Evolutionary conservation across 2,329 filamentous ascomycete genomes (phyloP).

Genomic region (Monascus ruber): DNA sequence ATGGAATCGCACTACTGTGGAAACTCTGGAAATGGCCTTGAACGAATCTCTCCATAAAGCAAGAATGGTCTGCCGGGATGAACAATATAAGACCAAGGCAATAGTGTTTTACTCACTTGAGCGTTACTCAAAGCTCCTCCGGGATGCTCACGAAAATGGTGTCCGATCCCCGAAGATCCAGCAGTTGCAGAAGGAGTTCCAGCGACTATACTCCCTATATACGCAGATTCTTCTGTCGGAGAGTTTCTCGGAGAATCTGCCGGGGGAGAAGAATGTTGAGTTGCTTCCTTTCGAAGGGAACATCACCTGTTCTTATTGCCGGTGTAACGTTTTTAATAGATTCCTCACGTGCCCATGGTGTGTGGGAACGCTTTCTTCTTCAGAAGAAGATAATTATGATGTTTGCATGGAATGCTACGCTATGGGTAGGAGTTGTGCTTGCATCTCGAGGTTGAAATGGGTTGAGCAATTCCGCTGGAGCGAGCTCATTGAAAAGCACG

Average conservation of each 20-base stretch:
- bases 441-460: conserved; percentile 76
- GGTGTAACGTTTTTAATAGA: conserved; percentile 92
- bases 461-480: conserved; percentile 87
- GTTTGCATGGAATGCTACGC: conserved; percentile 97
- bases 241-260: conserved; percentile 57
- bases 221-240: conserved; percentile 73
- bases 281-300: conserved; percentile 76
- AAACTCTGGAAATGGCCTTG: conserved; percentile 78
- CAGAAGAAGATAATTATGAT: conserved; percentile 79
- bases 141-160: conserved; percentile 44
- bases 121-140: conserved; percentile 57
- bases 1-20: conserved; percentile 90
- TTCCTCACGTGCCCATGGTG: conserved; percentile 89
- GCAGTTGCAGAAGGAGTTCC: conserved; percentile 74
- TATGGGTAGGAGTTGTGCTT: conserved; percentile 91
- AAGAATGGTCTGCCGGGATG: conserved; percentile 84
- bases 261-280: conserved; percentile 59
- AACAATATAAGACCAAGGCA: conserved; percentile 98
- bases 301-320: conserved; percentile 89
- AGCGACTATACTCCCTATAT: conserved; percentile 64
- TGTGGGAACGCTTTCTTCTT: conserved; percentile 53
- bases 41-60: conserved; percentile 81
- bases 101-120: conserved; percentile 80
- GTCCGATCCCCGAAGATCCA: conserved; percentile 43
- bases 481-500: conserved; percentile 65